Evolutionary conservation across 129 eudicot species (phyloP).

Genomic region (Helichrysum umbraculigerum): DNA sequence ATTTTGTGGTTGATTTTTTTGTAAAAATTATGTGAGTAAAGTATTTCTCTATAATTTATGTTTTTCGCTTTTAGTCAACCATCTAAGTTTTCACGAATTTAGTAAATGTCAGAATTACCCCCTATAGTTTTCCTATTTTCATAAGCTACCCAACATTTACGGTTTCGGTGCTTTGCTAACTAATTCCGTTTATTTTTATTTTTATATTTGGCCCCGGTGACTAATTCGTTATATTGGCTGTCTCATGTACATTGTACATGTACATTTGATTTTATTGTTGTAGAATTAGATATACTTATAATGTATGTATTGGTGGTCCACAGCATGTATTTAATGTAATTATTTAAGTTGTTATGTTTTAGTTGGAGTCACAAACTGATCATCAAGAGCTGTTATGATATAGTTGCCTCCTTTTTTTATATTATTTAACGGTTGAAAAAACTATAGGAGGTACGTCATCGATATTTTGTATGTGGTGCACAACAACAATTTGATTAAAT

Average conservation of each 20-base stretch:
- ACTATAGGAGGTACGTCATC: no score
- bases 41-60: slow-evolving; percentile 19
- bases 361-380: background rate
- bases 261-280: background rate
- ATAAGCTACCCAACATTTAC: slow-evolving; percentile 22
- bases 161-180: slow-evolving; percentile 1
- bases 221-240: slow-evolving; percentile 6
- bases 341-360: background rate
- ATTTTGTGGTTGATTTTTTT: no score
- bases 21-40: no score
- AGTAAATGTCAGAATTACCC: slow-evolving; percentile 30
- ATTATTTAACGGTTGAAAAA: background rate
- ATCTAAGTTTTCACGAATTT: slow-evolving; percentile 18
- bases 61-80: slow-evolving; percentile 28
- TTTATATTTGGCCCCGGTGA: background rate
- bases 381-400: background rate
- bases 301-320: slow-evolving; percentile 18
- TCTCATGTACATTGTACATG: slow-evolving; percentile 11
- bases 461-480: background rate
- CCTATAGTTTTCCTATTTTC: slow-evolving; percentile 29
- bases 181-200: background rate
- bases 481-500: background rate
- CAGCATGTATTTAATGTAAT: background rate
- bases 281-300: background rate
- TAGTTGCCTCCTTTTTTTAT: background rate